These are phyloP conservation scores for Vanrija pseudolonga DNA, from an alignment of 1,284 basidiomycete genomes.

Conservation along the genomic window DNA sequence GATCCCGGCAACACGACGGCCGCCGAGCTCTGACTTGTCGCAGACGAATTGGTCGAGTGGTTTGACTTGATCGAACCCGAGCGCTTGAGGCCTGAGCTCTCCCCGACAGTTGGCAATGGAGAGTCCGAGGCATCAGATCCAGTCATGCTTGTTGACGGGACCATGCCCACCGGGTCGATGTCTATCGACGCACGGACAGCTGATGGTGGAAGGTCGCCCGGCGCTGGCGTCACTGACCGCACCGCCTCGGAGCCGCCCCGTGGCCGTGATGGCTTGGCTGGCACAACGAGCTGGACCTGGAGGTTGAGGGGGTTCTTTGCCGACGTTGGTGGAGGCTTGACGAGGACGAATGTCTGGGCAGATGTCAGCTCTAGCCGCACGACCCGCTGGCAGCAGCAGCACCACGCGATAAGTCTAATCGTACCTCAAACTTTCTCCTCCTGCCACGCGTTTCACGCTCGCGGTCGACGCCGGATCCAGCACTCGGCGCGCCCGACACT, in stretches of 20 bases:
- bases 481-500: background rate
- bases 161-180: too few relatives aligned
- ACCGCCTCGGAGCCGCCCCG: conserved; percentile 3
- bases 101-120: too few relatives aligned
- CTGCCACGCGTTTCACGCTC: background rate
- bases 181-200: too few relatives aligned
- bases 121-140: too few relatives aligned
- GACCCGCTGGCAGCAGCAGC: background rate
- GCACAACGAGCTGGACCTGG: conserved; percentile 79
- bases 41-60: conserved; percentile 3
- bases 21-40: conserved; percentile 3
- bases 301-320: conserved; percentile 85
- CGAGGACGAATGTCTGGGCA: conserved; percentile 63
- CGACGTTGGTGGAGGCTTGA: conserved; percentile 58
- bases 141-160: background rate
- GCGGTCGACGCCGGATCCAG: background rate
- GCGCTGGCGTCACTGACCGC: background rate
- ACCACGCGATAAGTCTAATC: conserved; percentile 3
- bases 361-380: background rate
- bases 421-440: conserved; percentile 6
- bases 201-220: background rate
- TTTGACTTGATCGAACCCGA: conserved; percentile 26
- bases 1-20: background rate
- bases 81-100: conserved; percentile 14
- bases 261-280: background rate